Evolutionary conservation across 2,329 filamentous ascomycete species (phyloP).

Genomic region (Davidsoniella eucalypti): DNA sequence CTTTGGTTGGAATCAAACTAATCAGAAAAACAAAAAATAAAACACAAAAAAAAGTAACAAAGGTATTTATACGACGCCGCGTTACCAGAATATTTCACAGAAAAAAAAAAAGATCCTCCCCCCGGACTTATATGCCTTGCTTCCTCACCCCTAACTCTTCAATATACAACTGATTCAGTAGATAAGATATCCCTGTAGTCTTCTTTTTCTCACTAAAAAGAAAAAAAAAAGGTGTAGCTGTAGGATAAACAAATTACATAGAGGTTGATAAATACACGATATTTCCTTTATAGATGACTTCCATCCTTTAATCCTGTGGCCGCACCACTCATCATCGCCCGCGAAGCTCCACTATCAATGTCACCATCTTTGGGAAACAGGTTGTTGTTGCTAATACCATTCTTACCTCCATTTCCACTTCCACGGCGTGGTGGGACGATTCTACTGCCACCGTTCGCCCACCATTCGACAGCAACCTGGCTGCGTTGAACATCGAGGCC

Average conservation of each 20-base stretch:
- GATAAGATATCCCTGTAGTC: too few species aligned
- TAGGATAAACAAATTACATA: not conserved
- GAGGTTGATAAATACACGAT: not conserved
- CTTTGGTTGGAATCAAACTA: too few species aligned
- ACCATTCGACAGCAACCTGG: constrained; percentile 68
- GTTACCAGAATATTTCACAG: not conserved
- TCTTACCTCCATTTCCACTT: too few species aligned
- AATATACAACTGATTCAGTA: too few species aligned
- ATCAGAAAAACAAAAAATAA: too few species aligned
- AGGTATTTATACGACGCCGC: too few species aligned
- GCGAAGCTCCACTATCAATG: constrained; percentile 1
- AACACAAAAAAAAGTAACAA: too few species aligned
- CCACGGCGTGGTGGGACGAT: constrained; percentile 20
- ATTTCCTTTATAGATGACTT: constrained; percentile 5
- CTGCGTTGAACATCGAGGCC: constrained; percentile 82
- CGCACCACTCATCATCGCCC: constrained; percentile 39
- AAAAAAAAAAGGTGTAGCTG: too few species aligned
- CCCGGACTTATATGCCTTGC: too few species aligned
- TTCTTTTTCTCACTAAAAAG: too few species aligned
- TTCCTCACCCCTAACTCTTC: too few species aligned
- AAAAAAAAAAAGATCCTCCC: too few species aligned
- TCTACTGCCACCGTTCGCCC: constrained; percentile 44
- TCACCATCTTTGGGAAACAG: constrained; percentile 1
- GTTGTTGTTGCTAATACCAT: constrained; percentile 16
- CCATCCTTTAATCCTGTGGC: constrained; percentile 9